These are phyloP conservation scores for Infundibulicybe gibba DNA, from an alignment of 768 basidiomycete species.

Conservation along the genomic window DNA sequence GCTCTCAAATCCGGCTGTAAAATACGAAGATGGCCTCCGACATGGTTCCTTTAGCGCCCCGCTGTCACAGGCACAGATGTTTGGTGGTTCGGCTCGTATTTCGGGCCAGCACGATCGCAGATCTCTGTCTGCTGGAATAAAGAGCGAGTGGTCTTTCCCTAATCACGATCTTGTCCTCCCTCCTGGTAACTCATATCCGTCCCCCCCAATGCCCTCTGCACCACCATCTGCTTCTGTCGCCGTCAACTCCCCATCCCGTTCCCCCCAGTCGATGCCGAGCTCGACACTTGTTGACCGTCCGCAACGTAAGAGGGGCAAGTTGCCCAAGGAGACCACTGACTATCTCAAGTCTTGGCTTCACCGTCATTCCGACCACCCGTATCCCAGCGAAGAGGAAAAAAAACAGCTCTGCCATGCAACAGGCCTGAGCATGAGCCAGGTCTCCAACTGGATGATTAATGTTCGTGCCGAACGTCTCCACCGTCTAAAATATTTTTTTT, in stretches of 20 bases:
- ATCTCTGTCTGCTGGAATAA: constrained; percentile 44
- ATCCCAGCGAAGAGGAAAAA: constrained; percentile 88
- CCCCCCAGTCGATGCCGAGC: constrained; percentile 46
- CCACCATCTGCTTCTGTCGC: constrained; percentile 26
- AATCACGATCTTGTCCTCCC: constrained; percentile 54
- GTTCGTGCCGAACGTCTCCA: constrained; percentile 28
- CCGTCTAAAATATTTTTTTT: constrained; percentile 7
- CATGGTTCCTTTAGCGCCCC: constrained; percentile 64
- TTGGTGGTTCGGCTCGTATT: constrained; percentile 65
- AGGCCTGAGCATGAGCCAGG: constrained; percentile 84
- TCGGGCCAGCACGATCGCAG: constrained; percentile 68
- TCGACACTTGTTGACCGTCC: constrained; percentile 73
- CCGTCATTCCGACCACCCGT: constrained; percentile 85
- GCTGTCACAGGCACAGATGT: constrained; percentile 60
- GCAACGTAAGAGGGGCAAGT: constrained; percentile 79
- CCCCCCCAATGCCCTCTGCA: constrained; percentile 43
- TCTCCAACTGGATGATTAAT: constrained; percentile 94
- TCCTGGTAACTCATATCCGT: constrained; percentile 33
- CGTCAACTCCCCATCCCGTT: constrained; percentile 45
- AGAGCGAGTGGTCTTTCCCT: constrained; percentile 72
- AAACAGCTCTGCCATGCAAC: constrained; percentile 85
- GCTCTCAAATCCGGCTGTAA: constrained; percentile 47
- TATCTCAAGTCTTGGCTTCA: constrained; percentile 88
- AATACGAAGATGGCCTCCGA: constrained; percentile 70
- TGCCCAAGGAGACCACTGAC: constrained; percentile 89